These are phyloP conservation scores for Cyberlindnera maclurae DNA, from an alignment of 805 yeast genomes.

Conservation along the genomic window DNA sequence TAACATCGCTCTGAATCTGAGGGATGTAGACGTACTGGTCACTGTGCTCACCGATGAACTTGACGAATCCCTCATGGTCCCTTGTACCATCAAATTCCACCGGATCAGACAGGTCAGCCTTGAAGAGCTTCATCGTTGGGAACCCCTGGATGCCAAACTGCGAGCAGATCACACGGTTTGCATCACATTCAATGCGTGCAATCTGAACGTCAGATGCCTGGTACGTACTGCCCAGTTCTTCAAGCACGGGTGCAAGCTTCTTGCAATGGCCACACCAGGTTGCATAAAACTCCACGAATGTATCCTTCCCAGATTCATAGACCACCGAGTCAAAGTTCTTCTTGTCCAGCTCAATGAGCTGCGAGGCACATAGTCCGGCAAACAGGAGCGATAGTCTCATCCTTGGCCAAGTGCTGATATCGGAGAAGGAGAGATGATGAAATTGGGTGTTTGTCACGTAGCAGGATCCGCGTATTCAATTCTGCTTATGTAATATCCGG, in stretches of 20 bases:
- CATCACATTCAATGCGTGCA: conserved; percentile 86
- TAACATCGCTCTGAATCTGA: conserved; percentile 15
- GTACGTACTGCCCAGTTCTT: conserved; percentile 70
- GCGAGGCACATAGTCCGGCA: background rate
- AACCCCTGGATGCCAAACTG: conserved; percentile 74
- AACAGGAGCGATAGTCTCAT: background rate
- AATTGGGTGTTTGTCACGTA: too few species aligned
- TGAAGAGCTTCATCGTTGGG: conserved; percentile 83
- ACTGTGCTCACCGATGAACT: conserved; percentile 48
- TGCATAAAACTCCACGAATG: conserved; percentile 85
- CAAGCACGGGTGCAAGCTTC: conserved; percentile 79
- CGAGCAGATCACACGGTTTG: conserved; percentile 68
- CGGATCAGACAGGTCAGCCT: conserved; percentile 48
- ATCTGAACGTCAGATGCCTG: conserved; percentile 50
- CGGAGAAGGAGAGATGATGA: too few species aligned
- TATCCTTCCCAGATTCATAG: conserved; percentile 55
- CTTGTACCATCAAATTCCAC: conserved; percentile 62
- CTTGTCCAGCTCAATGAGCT: background rate
- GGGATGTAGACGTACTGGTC: conserved; percentile 27
- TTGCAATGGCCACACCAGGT: conserved; percentile 98
- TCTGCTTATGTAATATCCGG: too few species aligned
- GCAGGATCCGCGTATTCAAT: too few species aligned
- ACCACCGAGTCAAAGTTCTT: conserved; percentile 49
- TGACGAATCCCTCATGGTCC: conserved; percentile 58
- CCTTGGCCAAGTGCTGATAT: background rate